These are phyloP conservation scores for Calcarisporium arbuscula DNA, from an alignment of 2,329 filamentous ascomycete genomes.

Conservation along the genomic window DNA sequence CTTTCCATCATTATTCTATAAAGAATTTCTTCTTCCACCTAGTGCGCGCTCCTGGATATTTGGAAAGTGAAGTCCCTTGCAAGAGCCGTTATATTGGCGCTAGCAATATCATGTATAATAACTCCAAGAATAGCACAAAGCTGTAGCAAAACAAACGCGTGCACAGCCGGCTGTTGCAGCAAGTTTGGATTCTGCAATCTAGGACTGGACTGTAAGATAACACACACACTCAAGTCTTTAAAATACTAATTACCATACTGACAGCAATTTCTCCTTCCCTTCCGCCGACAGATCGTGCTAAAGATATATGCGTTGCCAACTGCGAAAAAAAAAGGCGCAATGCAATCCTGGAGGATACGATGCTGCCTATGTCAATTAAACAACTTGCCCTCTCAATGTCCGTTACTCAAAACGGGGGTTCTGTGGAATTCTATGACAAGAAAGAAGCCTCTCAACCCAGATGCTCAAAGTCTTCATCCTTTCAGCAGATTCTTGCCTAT, in stretches of 20 bases:
- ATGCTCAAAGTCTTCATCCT: too few species aligned
- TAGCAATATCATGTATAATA: neutral
- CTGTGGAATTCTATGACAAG: slow-evolving; percentile 24
- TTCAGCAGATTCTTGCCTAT: slow-evolving; percentile 18
- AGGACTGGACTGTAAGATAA: too few species aligned
- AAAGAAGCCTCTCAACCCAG: slow-evolving; percentile 3
- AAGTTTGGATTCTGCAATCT: slow-evolving; percentile 13
- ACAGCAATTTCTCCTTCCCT: neutral
- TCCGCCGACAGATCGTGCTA: neutral
- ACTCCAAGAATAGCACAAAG: slow-evolving; percentile 1
- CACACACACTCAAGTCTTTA: neutral
- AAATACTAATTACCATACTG: neutral
- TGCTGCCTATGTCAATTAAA: too few species aligned
- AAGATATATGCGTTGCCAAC: slow-evolving; percentile 11
- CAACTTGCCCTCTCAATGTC: slow-evolving; percentile 26
- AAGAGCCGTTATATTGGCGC: neutral
- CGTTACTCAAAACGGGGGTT: slow-evolving; percentile 29
- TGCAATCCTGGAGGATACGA: too few species aligned
- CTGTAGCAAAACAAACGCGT: slow-evolving; percentile 7
- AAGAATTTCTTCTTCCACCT: too few species aligned
- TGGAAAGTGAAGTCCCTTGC: neutral
- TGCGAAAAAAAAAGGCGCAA: slow-evolving; percentile 19
- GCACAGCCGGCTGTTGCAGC: slow-evolving; percentile 11
- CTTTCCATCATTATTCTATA: too few species aligned
- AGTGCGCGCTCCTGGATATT: neutral